A percentile compares a stretch with the other conserved stretches of the same genome.
phyloP scores from a whole-genome alignment of 1,284 basidiomycete genomes.

The Marasmius tenuissimus region DNA sequence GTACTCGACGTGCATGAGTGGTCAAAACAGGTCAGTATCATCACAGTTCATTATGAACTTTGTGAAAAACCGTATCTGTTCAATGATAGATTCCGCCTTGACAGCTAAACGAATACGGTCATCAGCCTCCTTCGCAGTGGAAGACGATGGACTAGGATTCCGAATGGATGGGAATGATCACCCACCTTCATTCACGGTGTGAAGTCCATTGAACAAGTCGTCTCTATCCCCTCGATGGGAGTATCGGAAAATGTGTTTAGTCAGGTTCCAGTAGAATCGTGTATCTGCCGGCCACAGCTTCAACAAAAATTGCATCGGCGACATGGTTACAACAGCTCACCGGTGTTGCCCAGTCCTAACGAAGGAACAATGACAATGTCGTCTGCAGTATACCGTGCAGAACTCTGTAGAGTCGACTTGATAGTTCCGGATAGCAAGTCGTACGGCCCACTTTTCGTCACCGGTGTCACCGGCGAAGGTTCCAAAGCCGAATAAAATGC shows the following conservation, averaged over 20 bases:
- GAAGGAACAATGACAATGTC: slow-evolving; percentile 28
- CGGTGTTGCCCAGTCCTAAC: slow-evolving; percentile 39
- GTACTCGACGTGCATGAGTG: neutral
- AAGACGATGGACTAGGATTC: neutral
- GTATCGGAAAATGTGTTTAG: slow-evolving; percentile 53
- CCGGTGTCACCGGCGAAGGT: slow-evolving; percentile 52
- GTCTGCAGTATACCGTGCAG: slow-evolving; percentile 19
- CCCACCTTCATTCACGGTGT: slow-evolving; percentile 53
- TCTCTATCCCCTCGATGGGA: slow-evolving; percentile 31
- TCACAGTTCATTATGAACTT: slow-evolving; percentile 35
- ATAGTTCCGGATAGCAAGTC: slow-evolving; percentile 50
- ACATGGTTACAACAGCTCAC: slow-evolving; percentile 12
- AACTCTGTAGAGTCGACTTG: slow-evolving; percentile 28
- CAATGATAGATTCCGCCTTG: slow-evolving; percentile 31
- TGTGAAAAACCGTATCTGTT: slow-evolving; percentile 35
- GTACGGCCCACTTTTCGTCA: slow-evolving; percentile 35
- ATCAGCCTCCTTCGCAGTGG: neutral
- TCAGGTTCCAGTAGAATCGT: slow-evolving; percentile 48
- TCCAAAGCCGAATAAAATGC: slow-evolving; percentile 39
- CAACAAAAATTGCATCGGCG: neutral
- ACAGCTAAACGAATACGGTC: slow-evolving; percentile 22
- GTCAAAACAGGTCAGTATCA: slow-evolving; percentile 8
- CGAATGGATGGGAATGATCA: neutral
- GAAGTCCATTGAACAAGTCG: slow-evolving; percentile 37
- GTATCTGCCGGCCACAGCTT: slow-evolving; percentile 37